Conservation (phyloP, 345 rosid species). For the Corchorus olitorius region DNA sequence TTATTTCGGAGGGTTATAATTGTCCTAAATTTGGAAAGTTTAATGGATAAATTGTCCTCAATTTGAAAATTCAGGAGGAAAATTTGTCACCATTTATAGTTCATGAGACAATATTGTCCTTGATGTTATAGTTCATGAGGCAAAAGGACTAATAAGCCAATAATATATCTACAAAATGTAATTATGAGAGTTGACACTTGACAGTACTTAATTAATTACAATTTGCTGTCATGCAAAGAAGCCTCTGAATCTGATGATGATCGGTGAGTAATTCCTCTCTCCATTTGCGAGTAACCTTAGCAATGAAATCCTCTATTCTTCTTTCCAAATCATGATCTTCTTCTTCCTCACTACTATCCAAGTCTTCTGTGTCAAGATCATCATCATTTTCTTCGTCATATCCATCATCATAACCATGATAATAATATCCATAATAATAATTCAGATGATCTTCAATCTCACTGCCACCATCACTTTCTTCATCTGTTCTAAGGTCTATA, state of each 20-base stretch:
- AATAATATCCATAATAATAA: not conserved
- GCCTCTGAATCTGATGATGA: not conserved
- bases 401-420: conserved; percentile 18
- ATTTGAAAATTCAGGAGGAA: too few relatives aligned
- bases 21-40: too few relatives aligned
- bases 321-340: conserved; percentile 14
- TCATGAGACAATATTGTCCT: too few relatives aligned
- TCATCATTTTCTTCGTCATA: conserved; percentile 22
- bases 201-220: not conserved
- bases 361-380: not conserved
- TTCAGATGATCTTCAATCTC: not conserved
- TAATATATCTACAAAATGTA: too few relatives aligned
- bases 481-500: not conserved
- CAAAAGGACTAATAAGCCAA: too few relatives aligned
- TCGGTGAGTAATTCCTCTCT: conserved; percentile 14
- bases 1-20: too few relatives aligned
- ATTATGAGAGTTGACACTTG: not conserved
- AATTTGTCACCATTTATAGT: too few relatives aligned
- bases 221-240: conserved; percentile 14
- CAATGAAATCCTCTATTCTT: conserved; percentile 21
- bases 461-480: not conserved
- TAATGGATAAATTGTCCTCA: too few relatives aligned
- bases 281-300: conserved; percentile 16
- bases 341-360: conserved; percentile 3
- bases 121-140: too few relatives aligned